Conservation (phyloP, 768 basidiomycete species). For the Suillus occidentalis region DNA sequence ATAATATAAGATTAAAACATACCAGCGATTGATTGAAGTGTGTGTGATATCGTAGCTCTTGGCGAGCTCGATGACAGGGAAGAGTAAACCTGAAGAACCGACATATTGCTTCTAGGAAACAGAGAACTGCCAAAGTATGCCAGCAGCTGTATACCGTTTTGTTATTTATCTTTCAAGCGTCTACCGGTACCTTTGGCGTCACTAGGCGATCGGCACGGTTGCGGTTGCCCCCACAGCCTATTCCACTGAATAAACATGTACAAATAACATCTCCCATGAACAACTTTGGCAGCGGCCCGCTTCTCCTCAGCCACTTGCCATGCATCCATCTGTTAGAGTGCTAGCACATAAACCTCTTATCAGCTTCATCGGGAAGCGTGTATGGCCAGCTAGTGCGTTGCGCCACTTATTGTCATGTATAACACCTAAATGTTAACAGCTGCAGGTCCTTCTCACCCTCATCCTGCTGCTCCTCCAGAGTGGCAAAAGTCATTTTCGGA, state of each 20-base stretch:
- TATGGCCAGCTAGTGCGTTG: constrained; percentile 46
- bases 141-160: background rate
- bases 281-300: background rate
- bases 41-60: constrained; percentile 43
- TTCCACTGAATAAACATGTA: constrained; percentile 13
- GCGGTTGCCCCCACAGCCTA: background rate
- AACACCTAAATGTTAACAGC: constrained; percentile 28
- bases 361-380: constrained; percentile 59
- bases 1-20: constrained; percentile 13
- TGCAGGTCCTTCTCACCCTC: constrained; percentile 45
- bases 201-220: background rate
- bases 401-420: background rate
- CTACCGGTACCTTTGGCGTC: background rate
- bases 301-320: constrained; percentile 12
- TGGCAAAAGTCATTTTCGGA: constrained; percentile 49
- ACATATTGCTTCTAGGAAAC: constrained; percentile 1
- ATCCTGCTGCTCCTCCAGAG: constrained; percentile 69
- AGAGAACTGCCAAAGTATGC: background rate
- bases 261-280: constrained; percentile 5
- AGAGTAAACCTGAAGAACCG: constrained; percentile 7
- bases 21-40: constrained; percentile 56
- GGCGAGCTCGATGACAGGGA: constrained; percentile 46
- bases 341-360: constrained; percentile 59
- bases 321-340: constrained; percentile 37
- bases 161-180: background rate